Evolutionary conservation across 176 grass and related monocot genomes (phyloP).

Genomic region (sorghum (Sorghum bicolor)): DNA sequence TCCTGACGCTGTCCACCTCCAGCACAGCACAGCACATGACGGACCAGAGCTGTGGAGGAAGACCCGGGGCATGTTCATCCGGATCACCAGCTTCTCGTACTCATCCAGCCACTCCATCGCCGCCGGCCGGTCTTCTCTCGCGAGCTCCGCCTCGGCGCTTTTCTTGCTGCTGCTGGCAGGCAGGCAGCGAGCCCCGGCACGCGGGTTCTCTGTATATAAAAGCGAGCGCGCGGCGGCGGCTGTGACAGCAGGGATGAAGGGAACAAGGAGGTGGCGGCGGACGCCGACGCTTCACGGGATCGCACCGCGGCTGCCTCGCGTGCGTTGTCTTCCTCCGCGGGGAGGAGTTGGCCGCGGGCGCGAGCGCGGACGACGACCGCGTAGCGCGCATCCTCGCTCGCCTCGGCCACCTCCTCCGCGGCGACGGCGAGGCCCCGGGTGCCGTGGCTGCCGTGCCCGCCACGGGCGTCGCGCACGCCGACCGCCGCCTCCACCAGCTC

Average conservation of each 20-base stretch:
- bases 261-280: not conserved
- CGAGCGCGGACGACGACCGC: not conserved
- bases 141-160: not conserved
- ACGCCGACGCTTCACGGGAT: conserved; percentile 18
- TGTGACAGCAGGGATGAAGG: no score
- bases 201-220: not conserved
- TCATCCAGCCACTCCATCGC: conserved; percentile 90
- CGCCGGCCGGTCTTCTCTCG: not conserved
- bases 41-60: conserved; percentile 46
- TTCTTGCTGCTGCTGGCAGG: not conserved
- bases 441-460: conserved; percentile 31
- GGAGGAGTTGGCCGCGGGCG: not conserved
- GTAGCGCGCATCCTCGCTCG: conserved; percentile 51
- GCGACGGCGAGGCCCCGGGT: conserved; percentile 27
- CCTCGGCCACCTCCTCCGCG: conserved; percentile 62
- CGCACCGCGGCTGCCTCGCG: conserved; percentile 56
- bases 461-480: conserved; percentile 40
- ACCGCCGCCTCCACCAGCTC: conserved; percentile 92
- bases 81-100: conserved; percentile 95
- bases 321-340: conserved; percentile 64
- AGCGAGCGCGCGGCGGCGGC: not conserved
- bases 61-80: conserved; percentile 85
- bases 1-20: conserved; percentile 44
- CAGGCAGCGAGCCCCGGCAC: not conserved
- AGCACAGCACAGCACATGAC: not conserved